Base-by-base conservation (phyloP, 805 yeast genomes). In the Saccharomycopsis selenospora region DNA sequence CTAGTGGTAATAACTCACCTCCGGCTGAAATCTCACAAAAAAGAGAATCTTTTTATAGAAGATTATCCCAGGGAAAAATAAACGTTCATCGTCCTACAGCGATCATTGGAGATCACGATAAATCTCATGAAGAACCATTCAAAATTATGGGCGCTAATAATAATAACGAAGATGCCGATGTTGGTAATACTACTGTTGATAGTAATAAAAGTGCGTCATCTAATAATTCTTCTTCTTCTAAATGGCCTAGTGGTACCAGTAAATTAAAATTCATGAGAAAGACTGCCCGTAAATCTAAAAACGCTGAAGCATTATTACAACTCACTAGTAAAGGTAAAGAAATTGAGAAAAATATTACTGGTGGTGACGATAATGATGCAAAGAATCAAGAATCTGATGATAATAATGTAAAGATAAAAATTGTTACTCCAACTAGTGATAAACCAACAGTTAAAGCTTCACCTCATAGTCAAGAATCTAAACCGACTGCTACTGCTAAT, bases 291-390 rank as follows among this genome's bases (percentile, higher is more conserved):
- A 7, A 20, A 14, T 33, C 38, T 5, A 33, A 33, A 14, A 20
- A 33, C 17, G 20, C n/a, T 10, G 38, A 33, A 14, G 17, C 38
- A 4, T 33, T 33, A 20, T 20, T 4, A 14, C 38, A 33, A 33
- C n/a, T n/a, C n/a, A n/a, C n/a, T n/a, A n/a, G n/a, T n/a, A n/a
- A n/a, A n/a, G n/a, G 22, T 24, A 7, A 24, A 13, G 25, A 13
- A 8, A 24, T 40, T n/a, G 42, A 29, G 13, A 29, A 29, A 11
- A 40, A 40, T 14, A 29, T 40, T n/a, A 23, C 42, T 13, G 42
- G 42, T 13, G 42, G 29, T 13, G 23, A 24, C 4, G 42, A 24
- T 24, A 40, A 40, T 22, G 23, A 40, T n/a, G 25, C 8, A 23
- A 18, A 40, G 11, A 40, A 40, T 24, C 5, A 24, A 7, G 25